These are phyloP conservation scores for Phytophthora hybrid DNA, from an alignment of 352 stramenopile species.

Conservation along the genomic window DNA sequence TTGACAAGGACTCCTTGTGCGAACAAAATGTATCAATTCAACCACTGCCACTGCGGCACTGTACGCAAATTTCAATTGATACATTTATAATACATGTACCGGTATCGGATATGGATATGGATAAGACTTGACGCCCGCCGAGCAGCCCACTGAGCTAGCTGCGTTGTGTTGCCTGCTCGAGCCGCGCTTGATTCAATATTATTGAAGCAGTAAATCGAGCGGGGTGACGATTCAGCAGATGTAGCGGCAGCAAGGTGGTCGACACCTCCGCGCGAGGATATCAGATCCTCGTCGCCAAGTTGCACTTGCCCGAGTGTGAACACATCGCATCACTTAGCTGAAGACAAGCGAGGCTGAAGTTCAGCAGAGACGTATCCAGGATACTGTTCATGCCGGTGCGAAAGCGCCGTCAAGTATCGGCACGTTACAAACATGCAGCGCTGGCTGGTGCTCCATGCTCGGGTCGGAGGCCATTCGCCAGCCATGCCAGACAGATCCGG, in stretches of 20 bases:
- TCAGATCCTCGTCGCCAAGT: slow-evolving; percentile 33
- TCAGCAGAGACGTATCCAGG: background rate
- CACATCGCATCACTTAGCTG: background rate
- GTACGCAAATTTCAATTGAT: too few species aligned
- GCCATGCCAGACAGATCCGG: slow-evolving; percentile 16
- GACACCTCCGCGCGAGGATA: slow-evolving; percentile 23
- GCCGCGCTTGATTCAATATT: slow-evolving; percentile 22
- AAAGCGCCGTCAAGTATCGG: background rate
- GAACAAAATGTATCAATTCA: slow-evolving; percentile 5
- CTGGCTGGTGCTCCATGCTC: background rate
- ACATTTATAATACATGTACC: too few species aligned
- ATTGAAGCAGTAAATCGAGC: slow-evolving; percentile 5
- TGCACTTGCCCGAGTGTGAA: slow-evolving; percentile 1
- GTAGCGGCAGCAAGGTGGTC: slow-evolving; percentile 14
- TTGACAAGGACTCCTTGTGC: too few species aligned
- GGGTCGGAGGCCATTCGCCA: slow-evolving; percentile 6
- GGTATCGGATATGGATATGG: too few species aligned
- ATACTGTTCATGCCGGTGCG: background rate
- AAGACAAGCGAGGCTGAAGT: background rate
- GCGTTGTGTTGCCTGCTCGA: background rate
- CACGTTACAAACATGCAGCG: slow-evolving; percentile 6
- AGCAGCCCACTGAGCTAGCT: background rate
- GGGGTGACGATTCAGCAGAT: slow-evolving; percentile 14
- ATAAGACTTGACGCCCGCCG: too few species aligned
- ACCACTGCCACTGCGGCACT: too few species aligned